phyloP scores from a whole-genome alignment of 441 rosid species.

The Hura crepitans region DNA sequence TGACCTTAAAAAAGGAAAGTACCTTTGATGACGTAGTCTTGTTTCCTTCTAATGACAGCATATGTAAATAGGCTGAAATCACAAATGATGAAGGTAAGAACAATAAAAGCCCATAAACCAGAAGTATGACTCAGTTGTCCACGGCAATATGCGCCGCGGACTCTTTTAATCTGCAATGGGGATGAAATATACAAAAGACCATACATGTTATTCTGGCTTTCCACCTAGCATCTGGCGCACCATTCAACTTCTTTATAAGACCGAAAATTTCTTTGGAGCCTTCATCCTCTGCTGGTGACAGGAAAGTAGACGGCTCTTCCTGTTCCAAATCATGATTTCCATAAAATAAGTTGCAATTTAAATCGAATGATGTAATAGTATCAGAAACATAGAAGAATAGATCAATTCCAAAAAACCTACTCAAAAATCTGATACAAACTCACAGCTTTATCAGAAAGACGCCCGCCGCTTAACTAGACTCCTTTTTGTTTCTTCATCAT shows the following conservation, averaged over 20 bases:
- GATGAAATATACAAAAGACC: conserved; percentile 24
- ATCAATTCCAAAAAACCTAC: neutral
- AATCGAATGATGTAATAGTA: neutral
- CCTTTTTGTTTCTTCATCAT: conserved; percentile 78
- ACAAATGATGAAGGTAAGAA: conserved; percentile 1
- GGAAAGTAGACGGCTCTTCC: conserved; percentile 44
- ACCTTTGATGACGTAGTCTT: conserved; percentile 56
- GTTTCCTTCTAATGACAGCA: conserved; percentile 43
- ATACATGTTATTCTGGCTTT: conserved; percentile 64
- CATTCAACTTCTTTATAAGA: conserved; percentile 66
- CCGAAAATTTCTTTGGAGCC: conserved; percentile 57
- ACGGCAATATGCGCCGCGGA: conserved; percentile 9
- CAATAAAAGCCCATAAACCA: conserved; percentile 3
- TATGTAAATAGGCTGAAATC: conserved; percentile 50
- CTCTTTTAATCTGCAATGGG: neutral
- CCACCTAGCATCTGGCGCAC: conserved; percentile 51
- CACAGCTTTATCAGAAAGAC: conserved; percentile 57
- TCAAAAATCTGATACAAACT: conserved; percentile 28
- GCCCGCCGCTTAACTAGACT: conserved; percentile 40
- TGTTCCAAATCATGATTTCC: conserved; percentile 37
- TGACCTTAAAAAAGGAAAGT: conserved; percentile 10
- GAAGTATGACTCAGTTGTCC: conserved; percentile 12
- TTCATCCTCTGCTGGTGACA: conserved; percentile 57
- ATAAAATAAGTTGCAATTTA: conserved; percentile 6
- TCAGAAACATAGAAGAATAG: neutral